Evolutionary conservation across 2,329 filamentous ascomycete genomes (phyloP).

Genomic region (Pseudogymnoascus sp.): DNA sequence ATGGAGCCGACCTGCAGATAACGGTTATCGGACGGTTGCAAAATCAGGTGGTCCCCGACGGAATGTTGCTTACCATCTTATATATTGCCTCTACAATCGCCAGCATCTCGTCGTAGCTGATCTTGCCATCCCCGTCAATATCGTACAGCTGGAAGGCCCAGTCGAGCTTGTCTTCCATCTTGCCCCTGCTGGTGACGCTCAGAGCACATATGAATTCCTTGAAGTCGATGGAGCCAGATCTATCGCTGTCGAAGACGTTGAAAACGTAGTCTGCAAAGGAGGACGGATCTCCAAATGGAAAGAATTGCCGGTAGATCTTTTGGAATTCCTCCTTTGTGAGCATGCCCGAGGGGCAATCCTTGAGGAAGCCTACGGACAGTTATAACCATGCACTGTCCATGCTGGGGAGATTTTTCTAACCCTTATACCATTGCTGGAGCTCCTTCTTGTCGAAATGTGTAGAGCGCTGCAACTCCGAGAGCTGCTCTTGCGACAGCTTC

Average conservation of each 20-base stretch:
- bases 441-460: slow-evolving; percentile 99
- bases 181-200: slow-evolving; percentile 91
- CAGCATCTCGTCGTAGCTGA: slow-evolving; percentile 98
- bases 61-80: slow-evolving; percentile 70
- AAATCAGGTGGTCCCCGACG: background rate
- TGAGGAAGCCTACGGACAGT: slow-evolving; percentile 69
- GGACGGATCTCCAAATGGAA: slow-evolving; percentile 94
- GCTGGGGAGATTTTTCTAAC: slow-evolving; percentile 43
- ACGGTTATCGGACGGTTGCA: background rate
- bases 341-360: slow-evolving; percentile 95
- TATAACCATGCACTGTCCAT: background rate
- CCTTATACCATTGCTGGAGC: slow-evolving; percentile 99
- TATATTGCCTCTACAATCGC: slow-evolving; percentile 98
- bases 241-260: slow-evolving; percentile 97
- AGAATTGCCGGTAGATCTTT: slow-evolving; percentile 99
- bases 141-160: slow-evolving; percentile 99
- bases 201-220: slow-evolving; percentile 99
- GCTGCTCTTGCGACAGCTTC: slow-evolving; percentile 94
- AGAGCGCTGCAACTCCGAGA: slow-evolving; percentile 88
- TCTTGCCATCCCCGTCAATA: slow-evolving; percentile 97
- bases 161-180: slow-evolving; percentile 99
- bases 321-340: slow-evolving; percentile 98
- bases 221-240: slow-evolving; percentile 96
- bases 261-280: slow-evolving; percentile 99
- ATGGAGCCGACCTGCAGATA: slow-evolving; percentile 78